Percentiles rank a stretch among this genome's conserved stretches.
Evolutionary conservation across 1,284 basidiomycete species (phyloP).

Genomic region (Cutaneotrichosporon sp.): DNA sequence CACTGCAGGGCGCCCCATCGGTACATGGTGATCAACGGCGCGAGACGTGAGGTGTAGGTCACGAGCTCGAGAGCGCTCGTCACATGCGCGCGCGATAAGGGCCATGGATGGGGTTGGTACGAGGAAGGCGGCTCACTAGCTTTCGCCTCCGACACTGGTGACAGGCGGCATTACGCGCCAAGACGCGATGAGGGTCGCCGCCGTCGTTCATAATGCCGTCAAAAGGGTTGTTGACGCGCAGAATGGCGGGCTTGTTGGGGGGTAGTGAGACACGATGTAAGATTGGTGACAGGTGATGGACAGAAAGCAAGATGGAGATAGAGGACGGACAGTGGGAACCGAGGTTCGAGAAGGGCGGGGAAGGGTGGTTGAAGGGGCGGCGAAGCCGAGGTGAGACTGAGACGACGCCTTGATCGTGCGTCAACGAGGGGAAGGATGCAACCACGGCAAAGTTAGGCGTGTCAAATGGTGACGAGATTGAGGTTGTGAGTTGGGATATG

Average conservation of each 20-base stretch:
- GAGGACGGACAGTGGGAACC: background rate
- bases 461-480: background rate
- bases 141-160: constrained; percentile 47
- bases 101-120: background rate
- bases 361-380: background rate
- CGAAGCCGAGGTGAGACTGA: background rate
- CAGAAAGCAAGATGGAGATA: background rate
- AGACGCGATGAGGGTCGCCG: constrained; percentile 29
- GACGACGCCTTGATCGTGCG: no score
- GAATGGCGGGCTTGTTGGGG: background rate
- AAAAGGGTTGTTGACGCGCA: background rate
- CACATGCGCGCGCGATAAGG: background rate
- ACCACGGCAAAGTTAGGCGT: background rate
- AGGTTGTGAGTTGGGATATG: background rate
- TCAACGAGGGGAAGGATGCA: background rate
- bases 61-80: background rate
- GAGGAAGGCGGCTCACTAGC: constrained; percentile 31
- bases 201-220: constrained; percentile 19
- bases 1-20: background rate
- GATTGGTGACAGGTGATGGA: background rate
- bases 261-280: background rate
- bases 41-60: background rate
- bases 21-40: background rate
- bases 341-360: background rate
- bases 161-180: constrained; percentile 47